These are phyloP conservation scores for Solanum ossicruentum DNA, from an alignment of 257 asterid genomes.

Conservation along the genomic window DNA sequence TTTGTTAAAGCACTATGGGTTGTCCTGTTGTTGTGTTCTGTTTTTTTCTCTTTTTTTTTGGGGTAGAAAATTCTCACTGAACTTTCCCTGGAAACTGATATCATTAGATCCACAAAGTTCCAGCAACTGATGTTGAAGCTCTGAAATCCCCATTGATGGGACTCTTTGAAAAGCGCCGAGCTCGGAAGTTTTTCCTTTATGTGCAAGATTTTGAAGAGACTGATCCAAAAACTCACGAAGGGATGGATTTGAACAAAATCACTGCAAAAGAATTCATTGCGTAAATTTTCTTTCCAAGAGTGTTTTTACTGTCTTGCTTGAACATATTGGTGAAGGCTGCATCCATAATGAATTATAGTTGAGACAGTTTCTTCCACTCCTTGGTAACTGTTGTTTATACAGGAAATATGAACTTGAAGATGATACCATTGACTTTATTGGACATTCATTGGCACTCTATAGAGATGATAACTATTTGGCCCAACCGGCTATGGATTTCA, in stretches of 20 bases:
- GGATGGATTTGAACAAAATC: conserved; percentile 63
- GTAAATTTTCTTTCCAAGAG: conserved; percentile 25
- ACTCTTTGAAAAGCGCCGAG: conserved; percentile 89
- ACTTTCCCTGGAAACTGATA: not conserved
- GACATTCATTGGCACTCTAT: conserved; percentile 89
- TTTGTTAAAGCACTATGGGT: not conserved
- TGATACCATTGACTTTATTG: conserved; percentile 80
- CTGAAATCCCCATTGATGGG: conserved; percentile 92
- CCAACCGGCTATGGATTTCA: conserved; percentile 74
- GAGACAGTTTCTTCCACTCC: not conserved
- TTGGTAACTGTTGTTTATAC: conserved; percentile 14
- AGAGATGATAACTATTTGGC: conserved; percentile 65
- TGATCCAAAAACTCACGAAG: conserved; percentile 72
- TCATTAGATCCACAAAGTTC: conserved; percentile 85
- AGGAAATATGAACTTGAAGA: conserved; percentile 95
- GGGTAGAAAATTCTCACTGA: not conserved
- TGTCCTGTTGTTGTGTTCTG: not conserved
- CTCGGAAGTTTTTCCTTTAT: conserved; percentile 79
- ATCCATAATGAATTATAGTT: not conserved
- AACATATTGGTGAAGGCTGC: not conserved
- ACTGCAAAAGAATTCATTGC: conserved; percentile 67
- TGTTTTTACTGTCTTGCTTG: not conserved
- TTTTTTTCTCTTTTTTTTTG: not conserved
- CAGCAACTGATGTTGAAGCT: conserved; percentile 99
- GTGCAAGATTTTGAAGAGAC: conserved; percentile 88